Base-by-base conservation (phyloP, 129 eudicot genomes). In the Cynara cardunculus region DNA sequence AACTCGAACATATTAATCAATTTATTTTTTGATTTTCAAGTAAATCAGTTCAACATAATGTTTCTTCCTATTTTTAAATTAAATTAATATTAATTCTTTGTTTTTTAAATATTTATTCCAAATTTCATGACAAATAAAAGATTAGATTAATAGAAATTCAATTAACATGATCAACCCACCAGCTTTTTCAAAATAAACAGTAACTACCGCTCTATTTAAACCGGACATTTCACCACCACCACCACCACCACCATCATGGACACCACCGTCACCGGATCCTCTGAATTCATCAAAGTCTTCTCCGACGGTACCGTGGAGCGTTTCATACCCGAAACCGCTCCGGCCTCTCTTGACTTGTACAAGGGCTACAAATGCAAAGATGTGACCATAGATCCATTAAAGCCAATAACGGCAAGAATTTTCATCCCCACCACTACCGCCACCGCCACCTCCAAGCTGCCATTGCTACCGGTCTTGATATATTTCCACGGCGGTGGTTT, bases 401-500 rank as follows among this genome's bases (percentile, higher is more conserved):
- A 90, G 34, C 80, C 92, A 1, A 82, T 94, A 76, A 90, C 92
- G 1, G 96, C 92, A 19, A 49, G 97, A 83, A 81, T 94, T 0
- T 87, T 91, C 78, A 82, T 87, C 68, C 94, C 96, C 7, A 31
- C 78, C 72, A 70, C 73, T 49, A 19, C 84, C 39, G 34, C 68
- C 53, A 16, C 37, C 68, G 7, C 44, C 49, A 31, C n/a, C 32
- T 12, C n/a, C 24, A 18, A 2, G 66, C 64, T 3, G 10, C 77
- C 78, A n/a, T 19, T 68, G 26, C 80, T 89, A 18, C 97, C 94
- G 0, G 83, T 94, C 12, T 18, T 94, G 27, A 87, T 92, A 22
- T 92, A 92, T 22, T 92, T 87, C 73, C 98, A 92, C 28, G 96
- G 98, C 7, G 97, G 97, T 11, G 98, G 97, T 1, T 94, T 94